Percentiles rank a stretch among this genome's conserved stretches.
These are phyloP conservation scores for Jackrogersella multiformis DNA, from an alignment of 495 filamentous ascomycete genomes.

Conservation along the genomic window DNA sequence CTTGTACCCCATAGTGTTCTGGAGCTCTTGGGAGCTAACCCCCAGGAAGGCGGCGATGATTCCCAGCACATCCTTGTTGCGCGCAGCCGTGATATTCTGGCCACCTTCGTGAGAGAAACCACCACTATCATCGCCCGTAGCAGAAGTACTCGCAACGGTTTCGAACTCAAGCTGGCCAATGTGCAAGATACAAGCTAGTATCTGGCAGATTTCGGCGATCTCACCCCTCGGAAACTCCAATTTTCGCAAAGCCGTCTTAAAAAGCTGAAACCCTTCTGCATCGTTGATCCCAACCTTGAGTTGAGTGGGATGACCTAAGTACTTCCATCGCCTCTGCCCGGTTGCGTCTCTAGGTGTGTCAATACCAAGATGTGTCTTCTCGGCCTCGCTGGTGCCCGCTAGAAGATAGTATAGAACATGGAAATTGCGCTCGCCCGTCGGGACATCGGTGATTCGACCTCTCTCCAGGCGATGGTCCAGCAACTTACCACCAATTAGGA, in stretches of 20 bases:
- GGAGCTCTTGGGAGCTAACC: conserved; percentile 78
- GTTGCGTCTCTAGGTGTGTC: conserved; percentile 65
- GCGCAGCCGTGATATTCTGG: conserved; percentile 82
- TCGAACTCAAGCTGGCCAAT: conserved; percentile 95
- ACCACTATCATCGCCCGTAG: conserved; percentile 87
- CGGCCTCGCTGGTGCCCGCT: conserved; percentile 87
- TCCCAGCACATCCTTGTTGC: conserved; percentile 88
- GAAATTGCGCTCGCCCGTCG: conserved; percentile 95
- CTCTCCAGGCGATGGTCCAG: conserved; percentile 92
- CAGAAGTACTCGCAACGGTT: conserved; percentile 78
- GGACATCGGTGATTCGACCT: conserved; percentile 87
- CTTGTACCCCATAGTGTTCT: conserved; percentile 90
- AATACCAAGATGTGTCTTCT: conserved; percentile 89
- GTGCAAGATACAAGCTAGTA: conserved; percentile 89
- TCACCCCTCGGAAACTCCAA: conserved; percentile 92
- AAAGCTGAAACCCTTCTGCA: conserved; percentile 92
- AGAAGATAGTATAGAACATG: conserved; percentile 95
- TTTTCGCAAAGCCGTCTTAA: conserved; percentile 94
- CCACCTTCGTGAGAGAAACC: conserved; percentile 96
- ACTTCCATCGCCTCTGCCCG: conserved; percentile 85
- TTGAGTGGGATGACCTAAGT: conserved; percentile 94
- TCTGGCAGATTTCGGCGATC: conserved; percentile 95
- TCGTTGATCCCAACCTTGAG: conserved; percentile 97
- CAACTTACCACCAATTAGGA: conserved; percentile 91
- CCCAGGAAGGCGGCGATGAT: conserved; percentile 94